Evolutionary conservation across 2,329 filamentous ascomycete species (phyloP).

Genomic region (Alternaria postmessia): DNA sequence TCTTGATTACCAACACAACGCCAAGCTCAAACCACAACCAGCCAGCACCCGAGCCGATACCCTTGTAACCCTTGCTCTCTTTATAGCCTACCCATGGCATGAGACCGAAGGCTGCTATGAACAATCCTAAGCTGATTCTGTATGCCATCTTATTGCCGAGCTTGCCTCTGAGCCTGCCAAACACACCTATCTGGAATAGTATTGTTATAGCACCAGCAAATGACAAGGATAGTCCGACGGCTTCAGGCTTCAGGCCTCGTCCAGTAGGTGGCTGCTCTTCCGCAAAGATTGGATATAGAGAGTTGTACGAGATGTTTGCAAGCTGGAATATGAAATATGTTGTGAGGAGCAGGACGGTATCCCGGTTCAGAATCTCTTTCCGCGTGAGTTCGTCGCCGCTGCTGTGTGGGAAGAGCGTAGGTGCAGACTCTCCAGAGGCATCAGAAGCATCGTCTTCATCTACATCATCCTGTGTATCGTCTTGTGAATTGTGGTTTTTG

Average conservation of each 20-base stretch:
- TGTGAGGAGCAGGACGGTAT: slow-evolving; percentile 80
- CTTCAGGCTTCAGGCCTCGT: slow-evolving; percentile 75
- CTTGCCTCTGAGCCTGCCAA: slow-evolving; percentile 77
- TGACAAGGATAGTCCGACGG: slow-evolving; percentile 85
- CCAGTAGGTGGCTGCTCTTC: slow-evolving; percentile 78
- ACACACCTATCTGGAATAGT: slow-evolving; percentile 85
- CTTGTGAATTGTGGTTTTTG: slow-evolving; percentile 37
- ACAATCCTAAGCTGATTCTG: slow-evolving; percentile 76
- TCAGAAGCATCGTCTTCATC: slow-evolving; percentile 56
- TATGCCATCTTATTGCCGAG: slow-evolving; percentile 90
- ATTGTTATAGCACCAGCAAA: slow-evolving; percentile 88
- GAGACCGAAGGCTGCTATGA: slow-evolving; percentile 81
- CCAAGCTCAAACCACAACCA: slow-evolving; percentile 87
- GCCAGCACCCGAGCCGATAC: slow-evolving; percentile 65
- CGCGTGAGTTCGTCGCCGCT: slow-evolving; percentile 56
- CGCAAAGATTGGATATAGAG: slow-evolving; percentile 91
- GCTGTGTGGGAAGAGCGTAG: slow-evolving; percentile 55
- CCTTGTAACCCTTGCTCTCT: slow-evolving; percentile 61
- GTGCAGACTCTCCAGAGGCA: slow-evolving; percentile 39
- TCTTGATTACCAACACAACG: slow-evolving; percentile 82
- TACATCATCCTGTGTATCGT: slow-evolving; percentile 51
- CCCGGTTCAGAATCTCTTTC: slow-evolving; percentile 75
- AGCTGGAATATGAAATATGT: slow-evolving; percentile 95
- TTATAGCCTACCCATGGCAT: slow-evolving; percentile 92
- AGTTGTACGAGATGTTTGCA: slow-evolving; percentile 94